Evolutionary conservation across 306 rosid species (phyloP).

Genomic region (Prunus dulcis): DNA sequence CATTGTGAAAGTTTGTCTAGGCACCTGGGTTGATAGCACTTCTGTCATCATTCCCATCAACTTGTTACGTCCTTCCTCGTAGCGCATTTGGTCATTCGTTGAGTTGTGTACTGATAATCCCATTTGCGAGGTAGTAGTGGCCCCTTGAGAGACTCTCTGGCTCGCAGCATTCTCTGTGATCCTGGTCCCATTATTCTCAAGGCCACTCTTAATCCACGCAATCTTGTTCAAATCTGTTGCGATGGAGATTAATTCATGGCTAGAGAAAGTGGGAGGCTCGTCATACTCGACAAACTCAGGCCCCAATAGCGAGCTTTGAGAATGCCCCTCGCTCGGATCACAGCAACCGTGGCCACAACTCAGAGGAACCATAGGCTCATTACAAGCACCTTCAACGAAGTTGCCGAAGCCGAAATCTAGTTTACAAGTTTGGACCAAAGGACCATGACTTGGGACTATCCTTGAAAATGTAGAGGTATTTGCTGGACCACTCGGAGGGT

Average conservation of each 20-base stretch:
- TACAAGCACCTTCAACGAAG: slow-evolving; percentile 34
- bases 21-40: slow-evolving; percentile 41
- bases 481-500: slow-evolving; percentile 28
- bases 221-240: slow-evolving; percentile 66
- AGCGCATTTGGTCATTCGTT: slow-evolving; percentile 25
- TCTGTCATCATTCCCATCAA: slow-evolving; percentile 52
- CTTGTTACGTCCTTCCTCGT: slow-evolving; percentile 45
- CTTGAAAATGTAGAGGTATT: slow-evolving; percentile 25
- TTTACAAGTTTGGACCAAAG: slow-evolving; percentile 43
- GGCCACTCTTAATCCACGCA: slow-evolving; percentile 78
- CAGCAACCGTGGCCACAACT: slow-evolving; percentile 69
- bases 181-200: slow-evolving; percentile 34
- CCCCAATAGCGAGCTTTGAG: slow-evolving; percentile 50
- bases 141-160: slow-evolving; percentile 25
- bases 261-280: slow-evolving; percentile 53
- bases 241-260: slow-evolving; percentile 54
- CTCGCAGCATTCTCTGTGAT: slow-evolving; percentile 29
- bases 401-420: slow-evolving; percentile 37
- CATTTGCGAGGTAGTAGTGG: slow-evolving; percentile 23
- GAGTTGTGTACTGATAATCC: slow-evolving; percentile 24
- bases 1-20: slow-evolving; percentile 45
- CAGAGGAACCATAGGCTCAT: slow-evolving; percentile 51
- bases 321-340: slow-evolving; percentile 20
- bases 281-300: slow-evolving; percentile 67
- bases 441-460: slow-evolving; percentile 38